These are phyloP conservation scores for Plasmodium adleri DNA, from an alignment of 169 alveolate genomes.

Conservation along the genomic window DNA sequence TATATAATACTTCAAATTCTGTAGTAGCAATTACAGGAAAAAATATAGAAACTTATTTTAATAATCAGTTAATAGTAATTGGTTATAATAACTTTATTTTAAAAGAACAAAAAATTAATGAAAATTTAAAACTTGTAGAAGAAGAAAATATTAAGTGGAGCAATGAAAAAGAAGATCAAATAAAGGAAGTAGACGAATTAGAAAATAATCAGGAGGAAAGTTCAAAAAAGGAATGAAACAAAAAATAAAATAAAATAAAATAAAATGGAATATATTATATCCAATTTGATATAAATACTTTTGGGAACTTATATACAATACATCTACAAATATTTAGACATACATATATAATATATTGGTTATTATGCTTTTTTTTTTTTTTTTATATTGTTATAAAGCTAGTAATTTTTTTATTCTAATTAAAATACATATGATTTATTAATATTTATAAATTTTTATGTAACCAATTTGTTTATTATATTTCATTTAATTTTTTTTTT, in stretches of 20 bases:
- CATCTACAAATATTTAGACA: no score
- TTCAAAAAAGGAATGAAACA: background rate
- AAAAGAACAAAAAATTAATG: slow-evolving; percentile 79
- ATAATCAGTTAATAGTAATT: slow-evolving; percentile 80
- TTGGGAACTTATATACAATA: no score
- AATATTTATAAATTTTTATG: no score
- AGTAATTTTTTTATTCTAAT: background rate
- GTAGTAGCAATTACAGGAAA: slow-evolving; percentile 90
- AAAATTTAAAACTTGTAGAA: slow-evolving; percentile 79
- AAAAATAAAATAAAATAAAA: background rate
- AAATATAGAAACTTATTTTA: slow-evolving; percentile 87
- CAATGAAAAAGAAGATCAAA: slow-evolving; percentile 16
- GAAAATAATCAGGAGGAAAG: background rate
- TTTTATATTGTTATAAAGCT: background rate
- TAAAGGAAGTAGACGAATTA: background rate
- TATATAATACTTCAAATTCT: slow-evolving; percentile 90
- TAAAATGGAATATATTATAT: background rate
- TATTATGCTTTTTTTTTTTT: background rate
- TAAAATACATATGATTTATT: background rate
- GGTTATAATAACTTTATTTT: slow-evolving; percentile 78
- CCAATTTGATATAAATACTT: no score
- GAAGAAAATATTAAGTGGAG: slow-evolving; percentile 69
- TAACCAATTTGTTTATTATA: no score
- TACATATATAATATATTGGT: no score
- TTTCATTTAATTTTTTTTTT: no score